Conservation (phyloP, 768 basidiomycete genomes). For the Sporobolomyces roseus region DNA sequence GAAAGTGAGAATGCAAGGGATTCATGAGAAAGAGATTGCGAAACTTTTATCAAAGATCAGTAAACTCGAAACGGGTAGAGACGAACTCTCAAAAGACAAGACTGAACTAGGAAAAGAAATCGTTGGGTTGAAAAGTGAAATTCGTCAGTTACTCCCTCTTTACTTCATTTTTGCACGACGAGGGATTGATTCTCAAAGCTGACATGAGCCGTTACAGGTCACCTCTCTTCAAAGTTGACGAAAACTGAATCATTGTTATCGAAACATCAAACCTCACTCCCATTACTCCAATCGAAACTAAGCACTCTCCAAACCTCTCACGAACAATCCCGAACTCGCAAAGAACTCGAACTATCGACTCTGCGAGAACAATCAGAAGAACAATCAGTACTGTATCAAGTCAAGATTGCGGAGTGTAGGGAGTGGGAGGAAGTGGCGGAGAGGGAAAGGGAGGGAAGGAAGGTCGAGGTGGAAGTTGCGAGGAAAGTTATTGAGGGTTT, state of each 20-base stretch:
- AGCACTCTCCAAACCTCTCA: conserved; percentile 20
- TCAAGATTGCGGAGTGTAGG: not conserved
- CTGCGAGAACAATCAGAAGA: not conserved
- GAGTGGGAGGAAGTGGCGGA: not conserved
- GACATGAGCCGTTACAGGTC: conserved; percentile 11
- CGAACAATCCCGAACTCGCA: conserved; percentile 25
- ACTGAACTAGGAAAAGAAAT: conserved; percentile 12
- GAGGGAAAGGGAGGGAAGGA: not conserved
- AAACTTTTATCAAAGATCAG: conserved; percentile 23
- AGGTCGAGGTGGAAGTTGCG: not conserved
- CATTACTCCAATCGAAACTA: conserved; percentile 34
- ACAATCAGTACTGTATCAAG: not conserved
- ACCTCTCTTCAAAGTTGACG: conserved; percentile 26
- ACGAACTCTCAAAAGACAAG: conserved; percentile 19
- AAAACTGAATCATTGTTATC: conserved; percentile 21
- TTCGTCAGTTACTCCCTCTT: conserved; percentile 11
- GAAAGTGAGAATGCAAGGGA: not conserved
- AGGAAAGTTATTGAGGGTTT: not conserved
- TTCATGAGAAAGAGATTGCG: conserved; percentile 31
- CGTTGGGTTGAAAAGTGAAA: conserved; percentile 17
- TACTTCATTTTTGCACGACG: too few relatives aligned
- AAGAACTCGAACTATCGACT: conserved; percentile 23
- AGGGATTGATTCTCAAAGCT: too few relatives aligned
- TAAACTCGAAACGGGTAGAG: not conserved
- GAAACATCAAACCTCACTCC: conserved; percentile 33